phyloP scores from a whole-genome alignment of 768 basidiomycete species.

The Panaeolus papilionaceus region DNA sequence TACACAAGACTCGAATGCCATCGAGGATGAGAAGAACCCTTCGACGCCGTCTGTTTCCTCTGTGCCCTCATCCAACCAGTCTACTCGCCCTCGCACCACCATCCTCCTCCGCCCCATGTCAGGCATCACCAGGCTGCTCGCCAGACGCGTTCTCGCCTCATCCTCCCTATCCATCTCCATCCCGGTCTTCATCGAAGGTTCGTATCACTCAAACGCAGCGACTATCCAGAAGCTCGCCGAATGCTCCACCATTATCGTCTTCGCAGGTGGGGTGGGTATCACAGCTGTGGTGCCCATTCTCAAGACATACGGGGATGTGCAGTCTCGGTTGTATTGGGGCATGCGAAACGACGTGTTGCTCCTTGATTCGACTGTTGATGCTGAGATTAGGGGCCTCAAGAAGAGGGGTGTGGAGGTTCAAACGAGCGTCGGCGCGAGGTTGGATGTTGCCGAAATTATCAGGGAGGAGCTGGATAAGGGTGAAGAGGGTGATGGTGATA shows the following conservation, averaged over 20 bases:
- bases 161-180: constrained; percentile 6
- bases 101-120: constrained; percentile 18
- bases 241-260: constrained; percentile 19
- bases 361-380: constrained; percentile 10
- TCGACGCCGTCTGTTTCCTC: background rate
- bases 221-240: constrained; percentile 13
- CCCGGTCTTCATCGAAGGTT: constrained; percentile 21
- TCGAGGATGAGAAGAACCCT: constrained; percentile 5
- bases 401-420: background rate
- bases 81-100: constrained; percentile 11
- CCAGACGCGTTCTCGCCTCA: constrained; percentile 11
- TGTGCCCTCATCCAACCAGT: background rate
- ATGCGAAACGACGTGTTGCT: constrained; percentile 16
- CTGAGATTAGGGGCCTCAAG: constrained; percentile 4
- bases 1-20: background rate
- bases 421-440: constrained; percentile 15
- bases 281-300: constrained; percentile 20
- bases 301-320: constrained; percentile 12
- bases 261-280: constrained; percentile 22
- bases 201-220: constrained; percentile 21
- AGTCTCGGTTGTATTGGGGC: constrained; percentile 15
- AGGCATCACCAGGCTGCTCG: constrained; percentile 14
- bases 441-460: constrained; percentile 13
- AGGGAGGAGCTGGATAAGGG: constrained; percentile 15
- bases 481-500: constrained; percentile 7